These are phyloP conservation scores for Saturnispora halmiae DNA, from an alignment of 805 yeast species.

Conservation along the genomic window DNA sequence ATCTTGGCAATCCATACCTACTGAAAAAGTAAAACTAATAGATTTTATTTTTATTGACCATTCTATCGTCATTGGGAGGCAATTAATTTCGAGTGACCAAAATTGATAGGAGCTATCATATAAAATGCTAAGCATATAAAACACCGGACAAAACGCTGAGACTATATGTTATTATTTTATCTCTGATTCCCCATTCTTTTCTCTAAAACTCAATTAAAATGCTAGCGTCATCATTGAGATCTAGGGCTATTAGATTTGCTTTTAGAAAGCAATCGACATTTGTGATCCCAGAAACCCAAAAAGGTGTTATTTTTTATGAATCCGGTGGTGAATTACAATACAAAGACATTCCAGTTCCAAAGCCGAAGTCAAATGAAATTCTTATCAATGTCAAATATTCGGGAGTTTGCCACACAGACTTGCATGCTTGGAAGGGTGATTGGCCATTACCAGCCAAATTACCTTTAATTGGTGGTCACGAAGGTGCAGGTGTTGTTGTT, in stretches of 20 bases:
- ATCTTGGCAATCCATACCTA: too few species aligned
- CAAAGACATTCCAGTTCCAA: conserved; percentile 67
- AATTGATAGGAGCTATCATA: too few species aligned
- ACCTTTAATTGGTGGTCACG: conserved; percentile 66
- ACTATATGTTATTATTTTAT: too few species aligned
- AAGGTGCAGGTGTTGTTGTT: conserved; percentile 66
- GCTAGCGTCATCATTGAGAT: conserved; percentile 18
- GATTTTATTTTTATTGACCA: too few species aligned
- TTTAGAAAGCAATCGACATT: conserved; percentile 23
- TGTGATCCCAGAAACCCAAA: conserved; percentile 52
- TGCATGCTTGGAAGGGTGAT: conserved; percentile 68
- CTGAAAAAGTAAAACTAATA: too few species aligned
- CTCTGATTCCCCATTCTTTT: background rate
- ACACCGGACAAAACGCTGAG: too few species aligned
- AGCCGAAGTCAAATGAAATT: conserved; percentile 54
- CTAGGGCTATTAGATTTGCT: conserved; percentile 15
- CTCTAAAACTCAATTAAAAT: conserved; percentile 10
- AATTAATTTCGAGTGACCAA: too few species aligned
- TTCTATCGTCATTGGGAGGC: too few species aligned
- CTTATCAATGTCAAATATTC: conserved; percentile 61
- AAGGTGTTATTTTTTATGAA: conserved; percentile 62
- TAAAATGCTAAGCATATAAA: too few species aligned
- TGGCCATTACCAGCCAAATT: conserved; percentile 53
- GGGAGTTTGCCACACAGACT: conserved; percentile 68
- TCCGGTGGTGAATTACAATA: conserved; percentile 54